Base-by-base conservation (phyloP, 495 filamentous ascomycete species). In the Xylaria acuta region DNA sequence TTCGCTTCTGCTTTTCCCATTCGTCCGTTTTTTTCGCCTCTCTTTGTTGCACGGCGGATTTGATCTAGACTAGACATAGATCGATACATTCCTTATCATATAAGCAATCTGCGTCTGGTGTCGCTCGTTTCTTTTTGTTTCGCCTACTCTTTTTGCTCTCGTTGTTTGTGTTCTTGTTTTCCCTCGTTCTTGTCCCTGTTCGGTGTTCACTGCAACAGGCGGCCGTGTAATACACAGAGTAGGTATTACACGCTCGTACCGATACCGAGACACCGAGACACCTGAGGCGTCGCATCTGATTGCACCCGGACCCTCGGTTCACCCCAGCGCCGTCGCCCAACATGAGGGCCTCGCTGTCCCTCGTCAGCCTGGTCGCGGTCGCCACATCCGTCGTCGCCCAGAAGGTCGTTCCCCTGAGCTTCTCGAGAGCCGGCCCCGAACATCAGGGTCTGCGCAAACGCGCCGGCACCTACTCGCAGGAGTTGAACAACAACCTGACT, bases 401-500 rank as follows among this genome's bases (percentile, higher is more conserved):
- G 47, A 75, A 69, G 27, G 75, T 79, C 45, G 54, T 79, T 38
- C 75, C 77, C 32, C 63, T 79, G 45, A 59, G 51, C 64, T 79
- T 79, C 51, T 71, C 75, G 32, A 73, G 67, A 38, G 67, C 74
- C 30, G 67, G 73, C 18, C 7, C 53, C 32, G 64, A 64, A 49
- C 67, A 75, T 5, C 64, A 73, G 2, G 25, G 60, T 22, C 72
- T 77, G 2, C 71, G 69, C 63, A 73, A 64, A 36, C 75, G 77
- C 54, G 73, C 54, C 51, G 73, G 75, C 20, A 82, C 80, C 20
- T 82, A 80, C 65, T 74, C 77, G 6, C 76, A 85, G 73, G 67
- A 76, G 58, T 62, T 86, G 27, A 79, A 80, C 75, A 86, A 86
- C 74, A 86, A 86, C 72, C 72, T 86, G 64, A 84, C 84, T 0